Conservation (phyloP, 495 filamentous ascomycete genomes). For the Daldinia bambusicola region DNA sequence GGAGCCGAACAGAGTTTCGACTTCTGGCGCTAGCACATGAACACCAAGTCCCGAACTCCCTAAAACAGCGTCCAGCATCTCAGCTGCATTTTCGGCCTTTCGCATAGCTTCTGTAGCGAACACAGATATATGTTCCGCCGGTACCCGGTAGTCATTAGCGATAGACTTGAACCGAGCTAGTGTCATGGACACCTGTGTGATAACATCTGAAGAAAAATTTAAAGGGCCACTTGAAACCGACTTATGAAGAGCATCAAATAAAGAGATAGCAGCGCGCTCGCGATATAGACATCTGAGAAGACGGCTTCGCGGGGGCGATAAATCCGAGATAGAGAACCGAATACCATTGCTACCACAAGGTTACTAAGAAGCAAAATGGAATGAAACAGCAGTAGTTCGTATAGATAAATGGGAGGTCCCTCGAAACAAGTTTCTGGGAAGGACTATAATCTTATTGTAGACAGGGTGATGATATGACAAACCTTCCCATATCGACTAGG, state of each 20-base stretch:
- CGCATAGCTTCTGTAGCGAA: conserved; percentile 92
- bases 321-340: conserved; percentile 87
- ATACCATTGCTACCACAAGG: conserved; percentile 82
- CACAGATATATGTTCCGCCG: conserved; percentile 69
- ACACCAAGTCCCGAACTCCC: conserved; percentile 71
- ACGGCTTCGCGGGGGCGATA: conserved; percentile 74
- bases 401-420: conserved; percentile 6
- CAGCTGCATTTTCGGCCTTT: conserved; percentile 75
- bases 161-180: conserved; percentile 77
- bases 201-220: conserved; percentile 71
- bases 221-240: conserved; percentile 54
- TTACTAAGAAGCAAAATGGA: conserved; percentile 26
- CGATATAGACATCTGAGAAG: conserved; percentile 80
- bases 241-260: conserved; percentile 84
- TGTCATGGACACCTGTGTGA: conserved; percentile 68
- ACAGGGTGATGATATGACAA: conserved; percentile 36
- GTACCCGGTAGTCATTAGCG: conserved; percentile 77
- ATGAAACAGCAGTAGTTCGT: background rate
- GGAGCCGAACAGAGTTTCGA: conserved; percentile 85
- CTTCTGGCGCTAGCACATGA: conserved; percentile 76
- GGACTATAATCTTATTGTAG: conserved; percentile 1
- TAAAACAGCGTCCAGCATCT: conserved; percentile 72
- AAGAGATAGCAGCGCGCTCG: conserved; percentile 80
- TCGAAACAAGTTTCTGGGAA: conserved; percentile 2
- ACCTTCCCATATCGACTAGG: conserved; percentile 83